Conservation (phyloP, 2,329 filamentous ascomycete genomes). For the Curvularia hawaiiensis region DNA sequence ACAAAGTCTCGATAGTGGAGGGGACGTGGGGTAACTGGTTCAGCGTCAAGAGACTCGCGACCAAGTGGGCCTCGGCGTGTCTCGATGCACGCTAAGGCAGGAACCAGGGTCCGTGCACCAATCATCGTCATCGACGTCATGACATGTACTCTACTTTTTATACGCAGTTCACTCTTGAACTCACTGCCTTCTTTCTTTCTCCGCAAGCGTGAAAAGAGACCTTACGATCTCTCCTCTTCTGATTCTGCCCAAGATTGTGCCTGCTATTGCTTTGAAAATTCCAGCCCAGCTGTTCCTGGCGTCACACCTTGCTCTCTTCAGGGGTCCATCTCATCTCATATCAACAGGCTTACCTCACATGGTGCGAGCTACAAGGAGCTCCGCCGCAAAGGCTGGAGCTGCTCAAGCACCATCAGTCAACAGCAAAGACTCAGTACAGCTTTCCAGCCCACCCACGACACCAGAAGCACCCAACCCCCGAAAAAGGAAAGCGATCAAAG, state of each 20-base stretch:
- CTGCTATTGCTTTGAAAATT: constrained; percentile 1
- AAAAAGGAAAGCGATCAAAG: constrained; percentile 37
- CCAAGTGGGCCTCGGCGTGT: constrained; percentile 26
- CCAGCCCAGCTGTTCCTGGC: constrained; percentile 20
- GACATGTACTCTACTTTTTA: constrained; percentile 20
- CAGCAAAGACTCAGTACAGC: constrained; percentile 41
- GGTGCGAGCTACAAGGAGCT: constrained; percentile 41
- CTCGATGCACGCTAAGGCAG: constrained; percentile 30
- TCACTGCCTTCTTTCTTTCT: neutral
- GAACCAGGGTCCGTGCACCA: constrained; percentile 35
- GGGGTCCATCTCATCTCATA: constrained; percentile 4
- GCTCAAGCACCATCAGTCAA: constrained; percentile 12
- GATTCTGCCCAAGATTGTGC: neutral
- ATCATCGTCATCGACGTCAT: constrained; percentile 43
- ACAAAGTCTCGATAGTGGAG: constrained; percentile 6
- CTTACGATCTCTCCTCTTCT: neutral
- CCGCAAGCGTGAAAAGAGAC: neutral
- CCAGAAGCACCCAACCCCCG: constrained; percentile 38
- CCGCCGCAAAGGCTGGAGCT: constrained; percentile 24
- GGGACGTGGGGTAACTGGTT: constrained; percentile 23
- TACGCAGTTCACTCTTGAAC: constrained; percentile 9
- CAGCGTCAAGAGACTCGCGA: constrained; percentile 8
- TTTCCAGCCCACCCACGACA: constrained; percentile 52
- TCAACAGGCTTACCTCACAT: constrained; percentile 24
- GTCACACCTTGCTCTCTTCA: constrained; percentile 7